Percentiles rank a stretch among this genome's conserved stretches.
Conservation (phyloP, 345 rosid genomes). For the Eucalyptus pauciflora region DNA sequence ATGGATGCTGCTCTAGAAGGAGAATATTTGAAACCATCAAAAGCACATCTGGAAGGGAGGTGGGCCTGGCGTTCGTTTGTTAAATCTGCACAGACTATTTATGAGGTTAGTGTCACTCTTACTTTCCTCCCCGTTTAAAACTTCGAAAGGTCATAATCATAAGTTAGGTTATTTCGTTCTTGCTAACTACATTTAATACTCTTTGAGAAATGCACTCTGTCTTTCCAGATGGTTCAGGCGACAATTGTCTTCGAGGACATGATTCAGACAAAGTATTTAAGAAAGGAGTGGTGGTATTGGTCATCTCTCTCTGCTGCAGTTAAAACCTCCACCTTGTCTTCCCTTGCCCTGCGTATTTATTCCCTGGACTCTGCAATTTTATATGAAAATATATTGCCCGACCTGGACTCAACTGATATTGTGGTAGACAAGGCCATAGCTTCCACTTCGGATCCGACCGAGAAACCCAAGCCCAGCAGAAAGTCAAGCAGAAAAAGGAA, state of each 20-base stretch:
- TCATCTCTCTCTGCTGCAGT: conserved; percentile 92
- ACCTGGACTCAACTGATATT: conserved; percentile 23
- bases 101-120: conserved; percentile 39
- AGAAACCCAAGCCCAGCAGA: conserved; percentile 48
- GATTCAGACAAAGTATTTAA: conserved; percentile 66
- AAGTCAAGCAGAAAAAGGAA: conserved; percentile 79
- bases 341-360: conserved; percentile 72
- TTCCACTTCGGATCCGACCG: conserved; percentile 30
- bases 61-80: conserved; percentile 79
- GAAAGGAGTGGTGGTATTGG: conserved; percentile 99
- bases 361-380: conserved; percentile 76
- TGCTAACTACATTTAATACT: background rate
- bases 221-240: conserved; percentile 84
- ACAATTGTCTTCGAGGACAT: conserved; percentile 75
- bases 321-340: conserved; percentile 65
- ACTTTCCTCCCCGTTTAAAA: background rate
- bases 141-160: background rate
- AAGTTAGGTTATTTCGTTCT: background rate
- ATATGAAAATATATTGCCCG: conserved; percentile 34
- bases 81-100: conserved; percentile 71
- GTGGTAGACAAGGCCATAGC: conserved; percentile 19
- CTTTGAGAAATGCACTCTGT: background rate
- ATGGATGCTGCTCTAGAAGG: conserved; percentile 85
- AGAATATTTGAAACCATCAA: conserved; percentile 68
- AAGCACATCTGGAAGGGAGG: conserved; percentile 42